Percentiles rank a stretch among this genome's conserved stretches.
Conservation (phyloP, 2,329 filamentous ascomycete genomes). For the Claviceps sp. region DNA sequence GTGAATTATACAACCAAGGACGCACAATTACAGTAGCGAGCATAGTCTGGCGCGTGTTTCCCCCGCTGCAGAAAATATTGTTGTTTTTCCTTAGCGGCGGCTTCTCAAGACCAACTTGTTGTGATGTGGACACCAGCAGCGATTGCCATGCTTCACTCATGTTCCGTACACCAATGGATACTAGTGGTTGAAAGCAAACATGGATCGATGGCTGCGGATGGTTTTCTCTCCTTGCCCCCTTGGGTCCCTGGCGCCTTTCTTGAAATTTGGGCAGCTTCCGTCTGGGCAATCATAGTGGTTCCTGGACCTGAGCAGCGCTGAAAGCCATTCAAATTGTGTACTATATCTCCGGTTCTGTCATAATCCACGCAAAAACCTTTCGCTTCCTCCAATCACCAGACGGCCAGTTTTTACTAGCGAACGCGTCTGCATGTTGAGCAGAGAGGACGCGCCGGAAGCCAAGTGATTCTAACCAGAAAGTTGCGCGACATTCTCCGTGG, state of each 20-base stretch:
- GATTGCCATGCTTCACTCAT: conserved; percentile 6
- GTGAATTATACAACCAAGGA: conserved; percentile 4
- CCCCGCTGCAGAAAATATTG: conserved; percentile 13
- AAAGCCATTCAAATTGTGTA: no score
- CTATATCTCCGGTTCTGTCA: no score
- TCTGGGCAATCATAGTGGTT: no score
- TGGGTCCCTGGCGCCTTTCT: no score
- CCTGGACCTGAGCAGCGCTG: no score
- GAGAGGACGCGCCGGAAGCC: no score
- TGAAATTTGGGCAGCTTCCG: no score
- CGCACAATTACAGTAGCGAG: conserved; percentile 20
- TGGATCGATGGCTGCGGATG: background rate
- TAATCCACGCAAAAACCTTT: background rate
- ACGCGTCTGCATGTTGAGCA: no score
- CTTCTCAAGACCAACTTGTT: conserved; percentile 14
- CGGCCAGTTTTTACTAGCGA: background rate
- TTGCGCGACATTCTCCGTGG: no score
- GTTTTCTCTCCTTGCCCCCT: background rate
- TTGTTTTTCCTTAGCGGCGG: conserved; percentile 16
- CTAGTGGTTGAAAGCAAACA: conserved; percentile 2
- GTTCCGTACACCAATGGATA: conserved; percentile 1
- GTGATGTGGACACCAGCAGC: conserved; percentile 16
- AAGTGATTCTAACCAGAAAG: no score
- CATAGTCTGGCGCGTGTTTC: conserved; percentile 19
- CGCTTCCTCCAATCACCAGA: background rate